These are phyloP conservation scores for Emiliania huxleyi DNA, from an alignment of 78 protist species.

Conservation along the genomic window DNA sequence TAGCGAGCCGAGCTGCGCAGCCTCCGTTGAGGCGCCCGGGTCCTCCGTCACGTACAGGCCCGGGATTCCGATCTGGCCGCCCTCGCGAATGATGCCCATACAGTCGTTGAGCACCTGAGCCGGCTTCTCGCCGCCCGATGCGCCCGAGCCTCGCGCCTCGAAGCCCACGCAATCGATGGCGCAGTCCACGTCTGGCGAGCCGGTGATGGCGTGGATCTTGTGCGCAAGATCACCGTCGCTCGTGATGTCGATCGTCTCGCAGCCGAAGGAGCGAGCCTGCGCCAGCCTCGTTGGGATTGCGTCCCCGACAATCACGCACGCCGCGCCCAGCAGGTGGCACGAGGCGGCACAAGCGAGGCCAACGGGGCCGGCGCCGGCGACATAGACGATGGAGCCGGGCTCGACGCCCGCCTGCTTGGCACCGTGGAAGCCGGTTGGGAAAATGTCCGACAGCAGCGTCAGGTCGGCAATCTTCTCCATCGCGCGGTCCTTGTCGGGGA, in stretches of 20 bases:
- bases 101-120: constrained; percentile 11
- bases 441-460: not conserved
- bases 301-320: not conserved
- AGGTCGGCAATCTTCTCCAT: not conserved
- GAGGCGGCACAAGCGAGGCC: constrained; percentile 3
- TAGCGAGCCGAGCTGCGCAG: not conserved
- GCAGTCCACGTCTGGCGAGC: not conserved
- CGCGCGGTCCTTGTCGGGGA: not conserved
- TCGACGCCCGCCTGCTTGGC: not conserved
- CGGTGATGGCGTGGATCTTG: not conserved
- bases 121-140: not conserved
- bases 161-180: not conserved
- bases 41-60: constrained; percentile 5
- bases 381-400: not conserved
- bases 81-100: not conserved
- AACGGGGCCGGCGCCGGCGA: constrained; percentile 11
- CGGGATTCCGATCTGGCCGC: not conserved
- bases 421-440: constrained; percentile 9
- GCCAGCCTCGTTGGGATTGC: not conserved
- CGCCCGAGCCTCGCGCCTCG: not conserved
- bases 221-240: not conserved
- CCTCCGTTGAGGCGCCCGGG: not conserved
- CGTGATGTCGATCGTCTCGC: not conserved
- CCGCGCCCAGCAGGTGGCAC: constrained; percentile 19
- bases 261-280: constrained; percentile 3